phyloP scores from a whole-genome alignment of 2,329 filamentous ascomycete genomes.

The Samsoniella hepiali region DNA sequence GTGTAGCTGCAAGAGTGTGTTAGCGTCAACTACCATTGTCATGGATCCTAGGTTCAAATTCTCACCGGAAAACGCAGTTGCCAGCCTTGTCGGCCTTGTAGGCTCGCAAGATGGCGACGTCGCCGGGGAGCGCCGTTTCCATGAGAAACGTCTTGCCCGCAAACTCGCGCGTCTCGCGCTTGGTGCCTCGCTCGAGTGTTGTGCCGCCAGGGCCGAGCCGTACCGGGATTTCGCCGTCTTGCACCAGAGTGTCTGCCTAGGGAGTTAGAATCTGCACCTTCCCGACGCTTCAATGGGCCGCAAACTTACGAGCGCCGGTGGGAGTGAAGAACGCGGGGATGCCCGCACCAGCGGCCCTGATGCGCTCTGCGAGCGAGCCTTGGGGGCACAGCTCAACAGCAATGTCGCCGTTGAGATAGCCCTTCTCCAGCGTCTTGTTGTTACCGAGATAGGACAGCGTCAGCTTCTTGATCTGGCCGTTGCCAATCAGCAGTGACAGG shows the following conservation, averaged over 20 bases:
- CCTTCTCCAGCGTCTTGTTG: slow-evolving; percentile 72
- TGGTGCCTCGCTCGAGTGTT: slow-evolving; percentile 60
- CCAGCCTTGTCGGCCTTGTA: slow-evolving; percentile 74
- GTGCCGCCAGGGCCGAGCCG: slow-evolving; percentile 57
- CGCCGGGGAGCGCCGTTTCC: slow-evolving; percentile 72
- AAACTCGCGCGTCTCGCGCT: slow-evolving; percentile 70
- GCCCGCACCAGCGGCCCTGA: slow-evolving; percentile 69
- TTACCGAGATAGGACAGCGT: slow-evolving; percentile 74
- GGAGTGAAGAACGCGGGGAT: slow-evolving; percentile 81
- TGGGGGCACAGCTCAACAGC: slow-evolving; percentile 75
- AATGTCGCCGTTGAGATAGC: slow-evolving; percentile 71
- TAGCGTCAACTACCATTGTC: neutral
- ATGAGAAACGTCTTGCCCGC: slow-evolving; percentile 70
- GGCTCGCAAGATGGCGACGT: slow-evolving; percentile 74
- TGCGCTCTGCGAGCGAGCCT: slow-evolving; percentile 69
- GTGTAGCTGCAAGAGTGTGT: slow-evolving; percentile 50
- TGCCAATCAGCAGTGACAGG: slow-evolving; percentile 63
- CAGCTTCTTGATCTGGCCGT: slow-evolving; percentile 68
- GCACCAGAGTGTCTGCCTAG: slow-evolving; percentile 56
- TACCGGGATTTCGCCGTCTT: slow-evolving; percentile 65
- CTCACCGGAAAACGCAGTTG: slow-evolving; percentile 74
- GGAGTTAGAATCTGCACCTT: slow-evolving; percentile 20
- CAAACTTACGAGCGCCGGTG: slow-evolving; percentile 60
- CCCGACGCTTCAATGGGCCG: neutral
- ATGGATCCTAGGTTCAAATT: neutral